Base-by-base conservation (phyloP, 768 basidiomycete species). In the Suillus ampliporus region DNA sequence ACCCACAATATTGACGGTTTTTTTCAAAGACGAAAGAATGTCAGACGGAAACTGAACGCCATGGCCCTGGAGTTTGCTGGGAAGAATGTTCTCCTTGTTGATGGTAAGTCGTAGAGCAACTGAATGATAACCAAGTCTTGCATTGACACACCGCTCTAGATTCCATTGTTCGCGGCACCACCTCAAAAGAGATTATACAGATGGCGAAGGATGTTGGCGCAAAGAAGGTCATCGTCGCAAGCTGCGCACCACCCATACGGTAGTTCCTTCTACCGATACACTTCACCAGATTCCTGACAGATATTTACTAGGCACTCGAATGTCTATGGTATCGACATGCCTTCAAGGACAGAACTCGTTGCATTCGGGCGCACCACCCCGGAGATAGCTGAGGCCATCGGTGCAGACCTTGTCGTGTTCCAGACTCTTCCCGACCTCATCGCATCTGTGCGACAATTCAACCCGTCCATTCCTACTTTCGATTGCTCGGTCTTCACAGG, bases 321-420 rank as follows among this genome's bases (percentile, higher is more conserved):
- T 72, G 97, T 99, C 5, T 99, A 99, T 76, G 97, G 97, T 21
- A 99, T 99, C 72, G 97, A 99, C 79, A 99, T 99, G 97, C 97
- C 97, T 35, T 94, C 95, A 4, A 88, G 94, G n/a, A 78, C 82
- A 40, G 97, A 99, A 72, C 89, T 99, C 37, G 95, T 99, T 57
- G 97, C 95, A 0, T 81, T 95, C 74, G 85, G 83, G 40, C 88
- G 94, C 56, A 85, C 87, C 58, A 85, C 83, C 13, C 81, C 84
- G 26, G 84, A 89, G 64, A 89, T 99, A 64, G 91, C 94, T 4
- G 69, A 78, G 23, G 86, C 86, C 59, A 97, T 99, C 64, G 95
- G 95, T 48, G 97, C 96, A 11, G 97, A 99, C 77, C 85, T 97
- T 43, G 91, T 95, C 74, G 91, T 99, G 72, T 99, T 91, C 83